Conservation (phyloP, 2,329 filamentous ascomycete species). For the Incumbomyces delicatus region DNA sequence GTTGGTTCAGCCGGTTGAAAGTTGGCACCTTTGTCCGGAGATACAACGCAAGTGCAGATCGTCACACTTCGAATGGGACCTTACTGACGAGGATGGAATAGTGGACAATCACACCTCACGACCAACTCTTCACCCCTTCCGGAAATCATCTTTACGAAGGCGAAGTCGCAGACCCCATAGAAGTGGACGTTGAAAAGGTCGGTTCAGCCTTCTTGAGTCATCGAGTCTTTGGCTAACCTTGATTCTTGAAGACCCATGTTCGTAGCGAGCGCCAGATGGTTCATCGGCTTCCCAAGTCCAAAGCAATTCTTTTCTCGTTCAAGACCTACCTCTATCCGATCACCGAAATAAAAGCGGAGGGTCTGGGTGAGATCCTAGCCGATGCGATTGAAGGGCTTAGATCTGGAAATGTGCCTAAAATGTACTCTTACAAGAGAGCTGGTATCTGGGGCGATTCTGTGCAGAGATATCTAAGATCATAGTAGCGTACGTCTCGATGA, state of each 20-base stretch:
- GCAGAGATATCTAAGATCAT: not conserved
- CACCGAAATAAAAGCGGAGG: not conserved
- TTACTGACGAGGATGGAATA: not conserved
- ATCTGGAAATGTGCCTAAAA: not conserved
- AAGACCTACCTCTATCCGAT: conserved; percentile 6
- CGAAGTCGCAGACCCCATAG: not conserved
- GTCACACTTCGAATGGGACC: not conserved
- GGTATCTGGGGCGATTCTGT: not conserved
- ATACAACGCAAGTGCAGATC: not conserved
- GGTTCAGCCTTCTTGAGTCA: not conserved
- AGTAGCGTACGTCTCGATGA: not conserved
- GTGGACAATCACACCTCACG: not conserved
- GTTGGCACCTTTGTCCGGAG: not conserved
- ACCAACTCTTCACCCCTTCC: not conserved
- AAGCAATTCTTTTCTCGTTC: not conserved
- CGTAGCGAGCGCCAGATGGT: conserved; percentile 3
- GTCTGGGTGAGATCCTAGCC: not conserved
- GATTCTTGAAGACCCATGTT: not conserved
- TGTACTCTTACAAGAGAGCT: not conserved
- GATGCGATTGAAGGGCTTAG: not conserved
- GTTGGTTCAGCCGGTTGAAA: not conserved
- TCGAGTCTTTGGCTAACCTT: not conserved
- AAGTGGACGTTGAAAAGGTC: conserved; percentile 5
- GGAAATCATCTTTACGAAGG: conserved; percentile 1
- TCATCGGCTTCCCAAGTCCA: not conserved